A percentile compares a stretch with the other conserved stretches of the same genome.
Conservation (phyloP, 2,329 filamentous ascomycete genomes). For the Penicillium sp. region DNA sequence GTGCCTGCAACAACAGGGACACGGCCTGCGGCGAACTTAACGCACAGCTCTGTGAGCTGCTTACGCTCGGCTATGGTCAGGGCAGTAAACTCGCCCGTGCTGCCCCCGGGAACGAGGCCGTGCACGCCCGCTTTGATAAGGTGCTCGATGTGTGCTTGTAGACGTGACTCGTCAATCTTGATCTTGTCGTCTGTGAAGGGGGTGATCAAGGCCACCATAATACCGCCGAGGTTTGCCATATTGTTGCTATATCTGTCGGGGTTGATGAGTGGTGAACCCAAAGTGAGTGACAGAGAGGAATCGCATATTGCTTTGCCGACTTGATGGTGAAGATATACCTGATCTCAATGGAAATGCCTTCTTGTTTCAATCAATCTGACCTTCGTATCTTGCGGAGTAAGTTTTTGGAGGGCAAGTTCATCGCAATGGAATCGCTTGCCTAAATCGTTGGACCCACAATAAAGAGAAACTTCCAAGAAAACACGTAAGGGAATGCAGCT, state of each 20-base stretch:
- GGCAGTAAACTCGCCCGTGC: conserved; percentile 52
- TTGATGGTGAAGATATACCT: conserved; percentile 10
- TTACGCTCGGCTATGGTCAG: conserved; percentile 48
- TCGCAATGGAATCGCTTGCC: background rate
- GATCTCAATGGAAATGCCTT: conserved; percentile 4
- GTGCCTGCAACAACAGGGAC: conserved; percentile 32
- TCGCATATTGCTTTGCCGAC: background rate
- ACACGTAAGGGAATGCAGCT: background rate
- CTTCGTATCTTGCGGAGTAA: background rate
- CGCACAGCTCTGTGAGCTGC: conserved; percentile 38
- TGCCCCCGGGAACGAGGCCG: conserved; percentile 52
- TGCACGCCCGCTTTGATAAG: conserved; percentile 48
- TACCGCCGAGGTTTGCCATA: conserved; percentile 34
- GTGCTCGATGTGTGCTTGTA: conserved; percentile 47
- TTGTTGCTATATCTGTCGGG: conserved; percentile 1
- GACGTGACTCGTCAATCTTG: conserved; percentile 41
- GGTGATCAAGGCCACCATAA: conserved; percentile 51
- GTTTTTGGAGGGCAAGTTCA: background rate
- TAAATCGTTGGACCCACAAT: background rate
- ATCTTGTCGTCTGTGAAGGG: conserved; percentile 46
- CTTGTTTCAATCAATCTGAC: background rate
- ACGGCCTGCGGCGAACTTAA: conserved; percentile 27
- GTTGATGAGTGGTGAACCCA: background rate
- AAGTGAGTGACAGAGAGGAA: background rate
- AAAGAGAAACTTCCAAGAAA: too few relatives aligned